Evolutionary conservation across 2,329 filamentous ascomycete genomes (phyloP).

Genomic region (Exophiala lecanii-corni): DNA sequence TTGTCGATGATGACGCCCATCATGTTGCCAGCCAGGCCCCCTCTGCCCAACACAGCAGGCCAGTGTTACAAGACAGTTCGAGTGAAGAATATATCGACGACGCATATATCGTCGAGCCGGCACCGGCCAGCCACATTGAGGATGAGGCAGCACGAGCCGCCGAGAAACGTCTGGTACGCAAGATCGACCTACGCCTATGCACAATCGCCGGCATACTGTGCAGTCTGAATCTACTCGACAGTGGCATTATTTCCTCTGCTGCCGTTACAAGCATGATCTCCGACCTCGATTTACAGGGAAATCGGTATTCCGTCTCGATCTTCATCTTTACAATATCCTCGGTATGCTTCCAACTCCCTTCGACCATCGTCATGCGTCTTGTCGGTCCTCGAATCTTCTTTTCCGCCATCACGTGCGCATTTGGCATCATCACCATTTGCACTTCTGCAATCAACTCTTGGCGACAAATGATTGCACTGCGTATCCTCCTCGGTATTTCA

Average conservation of each 20-base stretch:
- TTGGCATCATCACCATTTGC: constrained; percentile 62
- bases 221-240: constrained; percentile 65
- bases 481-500: constrained; percentile 61
- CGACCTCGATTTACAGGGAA: constrained; percentile 60
- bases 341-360: constrained; percentile 64
- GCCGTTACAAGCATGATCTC: constrained; percentile 64
- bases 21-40: too few species aligned
- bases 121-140: background rate
- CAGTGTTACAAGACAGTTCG: too few species aligned
- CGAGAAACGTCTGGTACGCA: constrained; percentile 48
- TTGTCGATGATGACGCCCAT: too few species aligned
- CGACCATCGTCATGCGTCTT: constrained; percentile 61
- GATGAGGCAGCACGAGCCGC: constrained; percentile 4
- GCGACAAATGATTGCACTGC: constrained; percentile 64
- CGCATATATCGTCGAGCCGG: background rate
- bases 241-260: constrained; percentile 64
- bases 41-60: too few species aligned
- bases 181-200: constrained; percentile 64
- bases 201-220: constrained; percentile 68
- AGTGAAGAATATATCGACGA: too few species aligned
- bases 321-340: constrained; percentile 68
- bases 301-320: constrained; percentile 65
- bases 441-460: constrained; percentile 65
- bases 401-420: constrained; percentile 53
- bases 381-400: constrained; percentile 63